phyloP scores from a whole-genome alignment of 2,329 filamentous ascomycete genomes.

The Capronia coronata region DNA sequence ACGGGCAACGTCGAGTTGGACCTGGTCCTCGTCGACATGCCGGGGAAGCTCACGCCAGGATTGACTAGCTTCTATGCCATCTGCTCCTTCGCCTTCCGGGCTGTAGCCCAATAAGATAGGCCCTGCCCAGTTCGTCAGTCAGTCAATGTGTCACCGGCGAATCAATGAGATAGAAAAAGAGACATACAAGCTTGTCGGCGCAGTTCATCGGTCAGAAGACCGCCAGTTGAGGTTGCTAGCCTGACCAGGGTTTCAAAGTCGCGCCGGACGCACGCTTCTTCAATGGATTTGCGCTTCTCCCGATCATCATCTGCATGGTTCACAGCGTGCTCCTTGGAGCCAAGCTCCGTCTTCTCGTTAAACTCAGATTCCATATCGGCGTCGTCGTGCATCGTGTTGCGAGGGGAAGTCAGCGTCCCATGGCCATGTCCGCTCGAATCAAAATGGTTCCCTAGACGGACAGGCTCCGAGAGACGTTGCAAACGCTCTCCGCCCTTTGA shows the following conservation, averaged over 20 bases:
- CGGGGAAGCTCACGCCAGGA: conserved; percentile 58
- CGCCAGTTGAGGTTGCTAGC: conserved; percentile 59
- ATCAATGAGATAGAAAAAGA: background rate
- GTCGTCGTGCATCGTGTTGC: conserved; percentile 4
- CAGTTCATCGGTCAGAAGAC: conserved; percentile 60
- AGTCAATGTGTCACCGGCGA: conserved; percentile 20
- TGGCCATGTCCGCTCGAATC: conserved; percentile 5
- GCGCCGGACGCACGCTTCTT: conserved; percentile 53
- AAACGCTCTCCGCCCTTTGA: conserved; percentile 23
- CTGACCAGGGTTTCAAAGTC: conserved; percentile 52
- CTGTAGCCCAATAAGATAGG: conserved; percentile 45
- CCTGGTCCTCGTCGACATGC: conserved; percentile 87
- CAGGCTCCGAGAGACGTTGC: background rate
- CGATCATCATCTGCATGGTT: conserved; percentile 3
- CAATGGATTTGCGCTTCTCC: conserved; percentile 46
- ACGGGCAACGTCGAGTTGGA: conserved; percentile 83
- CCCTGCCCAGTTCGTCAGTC: conserved; percentile 34
- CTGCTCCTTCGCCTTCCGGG: conserved; percentile 6
- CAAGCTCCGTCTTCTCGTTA: conserved; percentile 6
- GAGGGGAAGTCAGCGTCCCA: background rate
- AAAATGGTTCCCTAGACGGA: background rate
- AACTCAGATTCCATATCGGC: conserved; percentile 8
- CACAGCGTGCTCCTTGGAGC: conserved; percentile 6
- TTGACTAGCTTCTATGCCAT: conserved; percentile 19
- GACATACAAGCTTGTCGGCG: conserved; percentile 71